phyloP scores from a whole-genome alignment of 2,329 filamentous ascomycete species.

The Lecanicillium sp. region DNA sequence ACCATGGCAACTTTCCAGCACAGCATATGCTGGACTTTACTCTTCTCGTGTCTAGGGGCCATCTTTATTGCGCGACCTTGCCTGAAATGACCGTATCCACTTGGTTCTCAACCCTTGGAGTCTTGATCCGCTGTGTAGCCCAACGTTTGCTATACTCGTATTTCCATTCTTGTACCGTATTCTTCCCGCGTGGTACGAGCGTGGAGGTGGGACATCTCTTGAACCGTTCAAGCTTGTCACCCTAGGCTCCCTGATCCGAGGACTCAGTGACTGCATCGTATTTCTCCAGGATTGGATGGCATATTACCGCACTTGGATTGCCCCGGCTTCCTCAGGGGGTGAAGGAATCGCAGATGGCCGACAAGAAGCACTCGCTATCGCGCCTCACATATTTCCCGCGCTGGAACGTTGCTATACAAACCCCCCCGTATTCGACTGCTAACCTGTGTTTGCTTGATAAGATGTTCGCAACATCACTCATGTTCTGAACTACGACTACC shows the following conservation, averaged over 20 bases:
- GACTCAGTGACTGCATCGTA: conserved; percentile 45
- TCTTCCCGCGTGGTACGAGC: conserved; percentile 57
- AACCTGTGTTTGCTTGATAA: conserved; percentile 64
- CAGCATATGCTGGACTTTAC: conserved; percentile 67
- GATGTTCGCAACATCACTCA: conserved; percentile 99
- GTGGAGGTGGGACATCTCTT: conserved; percentile 70
- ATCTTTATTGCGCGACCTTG: conserved; percentile 83
- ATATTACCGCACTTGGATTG: conserved; percentile 51
- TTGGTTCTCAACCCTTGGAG: conserved; percentile 72
- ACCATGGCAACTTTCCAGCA: conserved; percentile 49
- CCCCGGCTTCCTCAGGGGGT: conserved; percentile 46
- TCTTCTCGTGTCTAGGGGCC: conserved; percentile 76
- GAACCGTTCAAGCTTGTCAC: conserved; percentile 62
- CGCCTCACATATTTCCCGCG: conserved; percentile 34
- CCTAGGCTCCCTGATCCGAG: conserved; percentile 50
- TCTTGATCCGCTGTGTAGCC: conserved; percentile 78
- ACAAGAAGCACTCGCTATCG: conserved; percentile 40
- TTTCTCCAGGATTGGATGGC: conserved; percentile 36
- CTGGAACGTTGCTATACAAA: conserved; percentile 55
- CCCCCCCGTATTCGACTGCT: conserved; percentile 50
- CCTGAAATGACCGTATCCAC: conserved; percentile 79
- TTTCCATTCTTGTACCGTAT: conserved; percentile 65
- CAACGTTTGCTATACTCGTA: conserved; percentile 55
- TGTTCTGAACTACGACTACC: conserved; percentile 99
- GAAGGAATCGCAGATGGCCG: conserved; percentile 40